phyloP scores from a whole-genome alignment of 306 rosid genomes.

The Cucurbita ficifolia region DNA sequence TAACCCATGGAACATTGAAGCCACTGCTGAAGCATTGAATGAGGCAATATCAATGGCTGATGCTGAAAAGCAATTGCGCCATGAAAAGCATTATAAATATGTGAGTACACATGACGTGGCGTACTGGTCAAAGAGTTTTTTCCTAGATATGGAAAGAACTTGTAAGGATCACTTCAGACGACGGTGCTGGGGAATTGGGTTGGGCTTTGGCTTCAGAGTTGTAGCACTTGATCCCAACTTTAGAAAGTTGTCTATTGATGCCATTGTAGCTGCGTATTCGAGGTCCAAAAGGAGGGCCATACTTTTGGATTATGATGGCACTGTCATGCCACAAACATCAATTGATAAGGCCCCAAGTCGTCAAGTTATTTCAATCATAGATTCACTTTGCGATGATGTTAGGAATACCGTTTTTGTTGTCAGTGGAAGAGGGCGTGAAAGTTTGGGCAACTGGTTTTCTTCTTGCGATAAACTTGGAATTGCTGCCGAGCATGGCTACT shows the following conservation, averaged over 20 bases:
- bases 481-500: slow-evolving; percentile 50
- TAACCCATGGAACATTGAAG: slow-evolving; percentile 56
- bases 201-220: slow-evolving; percentile 52
- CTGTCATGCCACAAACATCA: slow-evolving; percentile 45
- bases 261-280: slow-evolving; percentile 29
- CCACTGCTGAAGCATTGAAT: slow-evolving; percentile 55
- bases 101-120: slow-evolving; percentile 56
- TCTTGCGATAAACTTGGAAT: slow-evolving; percentile 40
- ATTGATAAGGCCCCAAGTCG: slow-evolving; percentile 34
- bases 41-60: slow-evolving; percentile 45
- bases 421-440: slow-evolving; percentile 43
- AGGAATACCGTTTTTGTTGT: slow-evolving; percentile 40
- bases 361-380: slow-evolving; percentile 26
- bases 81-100: slow-evolving; percentile 52
- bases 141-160: slow-evolving; percentile 51
- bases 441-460: slow-evolving; percentile 41
- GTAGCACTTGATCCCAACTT: slow-evolving; percentile 51
- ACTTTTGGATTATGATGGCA: slow-evolving; percentile 50
- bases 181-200: slow-evolving; percentile 56
- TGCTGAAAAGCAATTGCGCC: slow-evolving; percentile 48
- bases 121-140: slow-evolving; percentile 49
- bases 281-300: slow-evolving; percentile 41
- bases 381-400: slow-evolving; percentile 28
- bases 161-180: slow-evolving; percentile 49
- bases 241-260: slow-evolving; percentile 35